phyloP scores from a whole-genome alignment of 352 stramenopile genomes.

The Pythium volutum region DNA sequence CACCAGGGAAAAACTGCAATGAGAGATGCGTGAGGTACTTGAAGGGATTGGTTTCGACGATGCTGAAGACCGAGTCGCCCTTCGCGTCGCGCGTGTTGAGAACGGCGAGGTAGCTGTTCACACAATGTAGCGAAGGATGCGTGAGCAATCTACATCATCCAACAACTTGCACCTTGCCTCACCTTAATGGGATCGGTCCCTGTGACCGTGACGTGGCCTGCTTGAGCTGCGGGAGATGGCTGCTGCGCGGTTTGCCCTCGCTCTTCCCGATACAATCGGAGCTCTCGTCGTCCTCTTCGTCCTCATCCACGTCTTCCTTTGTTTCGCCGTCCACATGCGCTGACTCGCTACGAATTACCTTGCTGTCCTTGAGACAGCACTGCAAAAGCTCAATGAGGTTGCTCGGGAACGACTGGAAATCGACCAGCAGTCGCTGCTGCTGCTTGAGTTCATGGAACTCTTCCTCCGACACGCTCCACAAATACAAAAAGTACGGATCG shows the following conservation, averaged over 20 bases:
- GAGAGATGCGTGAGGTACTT: constrained; percentile 94
- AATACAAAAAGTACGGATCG: constrained; percentile 91
- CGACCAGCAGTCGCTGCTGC: constrained; percentile 91
- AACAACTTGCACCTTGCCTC: neutral
- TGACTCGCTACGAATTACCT: constrained; percentile 26
- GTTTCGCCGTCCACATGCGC: neutral
- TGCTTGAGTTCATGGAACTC: constrained; percentile 94
- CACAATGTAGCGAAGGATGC: neutral
- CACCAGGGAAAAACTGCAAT: constrained; percentile 79
- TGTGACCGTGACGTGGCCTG: constrained; percentile 43
- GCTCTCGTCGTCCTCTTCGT: constrained; percentile 2
- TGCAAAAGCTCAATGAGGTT: constrained; percentile 93
- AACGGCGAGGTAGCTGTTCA: constrained; percentile 71
- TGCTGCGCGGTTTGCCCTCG: neutral
- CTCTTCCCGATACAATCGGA: constrained; percentile 7
- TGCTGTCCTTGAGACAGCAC: constrained; percentile 82
- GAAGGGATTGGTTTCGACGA: constrained; percentile 94
- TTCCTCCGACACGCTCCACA: constrained; percentile 92
- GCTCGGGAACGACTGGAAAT: constrained; percentile 90
- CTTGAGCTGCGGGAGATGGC: constrained; percentile 5
- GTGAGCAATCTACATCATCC: neutral
- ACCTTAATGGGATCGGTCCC: constrained; percentile 65
- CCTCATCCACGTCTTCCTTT: neutral
- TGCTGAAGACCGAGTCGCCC: constrained; percentile 82
- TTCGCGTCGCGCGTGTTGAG: constrained; percentile 66